Evolutionary conservation across 2,329 filamentous ascomycete species (phyloP), one percentile per base, ranked within the genome.

Genomic region (Alternaria panax): DNA sequence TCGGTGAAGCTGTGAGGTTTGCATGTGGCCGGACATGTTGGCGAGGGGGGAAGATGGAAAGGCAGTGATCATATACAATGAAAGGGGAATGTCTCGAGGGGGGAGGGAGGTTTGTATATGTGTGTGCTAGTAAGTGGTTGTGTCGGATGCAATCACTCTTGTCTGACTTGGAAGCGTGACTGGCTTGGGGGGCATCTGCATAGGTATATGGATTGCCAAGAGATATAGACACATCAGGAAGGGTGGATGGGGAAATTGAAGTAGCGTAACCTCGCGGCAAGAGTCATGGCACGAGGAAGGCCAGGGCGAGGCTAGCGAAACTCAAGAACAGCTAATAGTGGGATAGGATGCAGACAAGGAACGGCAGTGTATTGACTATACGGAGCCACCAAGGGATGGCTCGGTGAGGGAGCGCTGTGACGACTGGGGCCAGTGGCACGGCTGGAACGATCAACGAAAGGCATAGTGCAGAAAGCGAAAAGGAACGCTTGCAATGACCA

Each of bases 181-280:
- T 61, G 51, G 51, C 48, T 64, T 30, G 58, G 66, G 69, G 69
- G 69, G 54, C 56, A 68, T 70, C 48, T 72, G 69, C 67, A 70
- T 70, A 76, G 67, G 75, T 78, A 76, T 77, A 77, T 76, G 66
- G 62, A 48, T 50, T 68, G 74, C 75, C 74, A 77, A 78, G 75
- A 74, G 59, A 73, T 72, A 67, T 71, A 68, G 66, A 75, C 71
- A 62, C 57, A 75, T 72, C 66, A 60, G 72, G 73, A 68, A 72
- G 72, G 64, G 69, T 70, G 65, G 70, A 66, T 72, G 66, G 72
- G 68, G 68, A 69, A 69, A 68, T 71, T 67, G 61, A 62, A 55
- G 67, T 64, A 62, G 64, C 59, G 63, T 65, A 64, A 72, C 63
- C 57, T 73, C 58, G 71, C 69, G 68, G 66, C 65, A 69, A 64